Percentiles rank a stretch among this genome's conserved stretches.
These are phyloP conservation scores for Sporothrix globosa DNA, from an alignment of 2,329 filamentous ascomycete species.

Conservation along the genomic window DNA sequence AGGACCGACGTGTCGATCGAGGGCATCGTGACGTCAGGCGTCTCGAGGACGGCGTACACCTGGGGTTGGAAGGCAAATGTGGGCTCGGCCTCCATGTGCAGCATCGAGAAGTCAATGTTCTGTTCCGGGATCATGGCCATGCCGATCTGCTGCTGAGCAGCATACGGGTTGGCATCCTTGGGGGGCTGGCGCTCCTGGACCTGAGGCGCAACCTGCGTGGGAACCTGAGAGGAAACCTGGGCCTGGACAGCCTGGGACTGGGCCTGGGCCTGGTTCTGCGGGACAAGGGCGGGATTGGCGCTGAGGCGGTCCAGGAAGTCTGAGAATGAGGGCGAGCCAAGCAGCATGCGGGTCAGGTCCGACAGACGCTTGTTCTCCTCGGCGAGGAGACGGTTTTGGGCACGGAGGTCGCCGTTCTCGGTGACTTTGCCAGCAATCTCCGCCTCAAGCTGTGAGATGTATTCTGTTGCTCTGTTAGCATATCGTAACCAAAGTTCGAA, in stretches of 20 bases:
- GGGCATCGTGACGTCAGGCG: conserved; percentile 40
- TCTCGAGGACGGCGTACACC: conserved; percentile 65
- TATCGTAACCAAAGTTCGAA: neutral
- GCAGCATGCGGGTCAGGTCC: conserved; percentile 78
- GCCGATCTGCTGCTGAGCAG: conserved; percentile 67
- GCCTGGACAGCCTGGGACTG: conserved; percentile 41
- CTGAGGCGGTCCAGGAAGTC: conserved; percentile 75
- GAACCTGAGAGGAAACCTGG: conserved; percentile 28
- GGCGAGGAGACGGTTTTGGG: conserved; percentile 77
- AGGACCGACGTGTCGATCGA: conserved; percentile 63
- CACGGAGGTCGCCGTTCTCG: conserved; percentile 78
- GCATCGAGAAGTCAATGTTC: conserved; percentile 71
- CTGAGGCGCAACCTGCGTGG: conserved; percentile 44
- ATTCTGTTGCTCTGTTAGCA: conserved; percentile 72
- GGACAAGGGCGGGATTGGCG: conserved; percentile 54
- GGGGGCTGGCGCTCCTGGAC: conserved; percentile 51
- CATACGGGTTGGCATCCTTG: conserved; percentile 69
- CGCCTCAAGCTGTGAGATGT: conserved; percentile 90
- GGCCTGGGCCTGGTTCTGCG: conserved; percentile 43
- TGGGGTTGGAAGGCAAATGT: conserved; percentile 66
- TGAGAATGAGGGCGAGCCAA: conserved; percentile 79
- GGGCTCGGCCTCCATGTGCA: conserved; percentile 60
- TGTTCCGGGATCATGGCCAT: conserved; percentile 85
- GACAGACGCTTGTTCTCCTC: conserved; percentile 84
- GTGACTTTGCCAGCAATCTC: conserved; percentile 83